phyloP scores from a whole-genome alignment of 192 early-diverging fungal genomes.

The Podila verticillata region DNA sequence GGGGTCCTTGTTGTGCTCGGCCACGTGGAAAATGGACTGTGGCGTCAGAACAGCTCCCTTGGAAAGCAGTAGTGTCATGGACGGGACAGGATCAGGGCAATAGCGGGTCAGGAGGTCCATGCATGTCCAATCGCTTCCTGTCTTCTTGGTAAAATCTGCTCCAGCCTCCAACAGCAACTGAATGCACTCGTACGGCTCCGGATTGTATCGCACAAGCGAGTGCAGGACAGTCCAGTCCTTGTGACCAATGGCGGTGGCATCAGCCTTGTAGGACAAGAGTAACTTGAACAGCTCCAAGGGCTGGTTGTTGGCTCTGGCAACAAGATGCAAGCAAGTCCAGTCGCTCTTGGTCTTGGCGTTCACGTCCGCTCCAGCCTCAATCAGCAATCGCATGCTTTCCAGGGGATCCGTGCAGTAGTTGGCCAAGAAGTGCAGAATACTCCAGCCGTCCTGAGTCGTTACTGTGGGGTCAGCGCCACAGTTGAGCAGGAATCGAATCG shows the following conservation, averaged over 20 bases:
- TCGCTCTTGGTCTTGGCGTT: conserved; percentile 73
- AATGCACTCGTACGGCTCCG: conserved; percentile 44
- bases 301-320: conserved; percentile 63
- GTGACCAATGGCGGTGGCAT: conserved; percentile 48
- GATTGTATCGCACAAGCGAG: conserved; percentile 41
- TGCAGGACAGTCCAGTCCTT: conserved; percentile 51
- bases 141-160: conserved; percentile 48
- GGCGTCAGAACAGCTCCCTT: conserved; percentile 32
- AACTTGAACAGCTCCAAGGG: conserved; percentile 54
- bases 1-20: conserved; percentile 39
- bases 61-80: conserved; percentile 44
- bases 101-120: conserved; percentile 49
- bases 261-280: conserved; percentile 36
- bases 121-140: conserved; percentile 48
- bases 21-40: conserved; percentile 50
- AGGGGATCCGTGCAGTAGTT: conserved; percentile 62
- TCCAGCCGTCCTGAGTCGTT: conserved; percentile 60
- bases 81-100: conserved; percentile 45
- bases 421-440: conserved; percentile 62
- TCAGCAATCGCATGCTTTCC: conserved; percentile 56
- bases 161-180: conserved; percentile 37
- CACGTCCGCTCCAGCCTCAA: conserved; percentile 71
- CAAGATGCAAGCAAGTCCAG: conserved; percentile 75
- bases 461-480: conserved; percentile 52
- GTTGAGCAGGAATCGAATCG: conserved; percentile 53